Conservation (phyloP, 331 rosid species). For the Stylosanthes scabra region DNA sequence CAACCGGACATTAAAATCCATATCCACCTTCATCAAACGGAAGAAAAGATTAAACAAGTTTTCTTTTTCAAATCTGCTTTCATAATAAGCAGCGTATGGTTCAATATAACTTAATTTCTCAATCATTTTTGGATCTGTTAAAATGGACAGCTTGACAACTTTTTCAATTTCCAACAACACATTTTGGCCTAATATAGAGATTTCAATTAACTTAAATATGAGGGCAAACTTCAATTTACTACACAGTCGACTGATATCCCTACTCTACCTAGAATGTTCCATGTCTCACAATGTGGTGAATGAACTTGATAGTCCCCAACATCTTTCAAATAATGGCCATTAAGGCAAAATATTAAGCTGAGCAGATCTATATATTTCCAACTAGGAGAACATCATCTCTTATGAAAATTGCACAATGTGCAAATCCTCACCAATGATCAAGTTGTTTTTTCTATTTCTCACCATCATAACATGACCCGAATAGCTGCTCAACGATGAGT, state of each 20-base stretch:
- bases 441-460: too few species aligned
- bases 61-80: not conserved
- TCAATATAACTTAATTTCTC: slow-evolving; percentile 14
- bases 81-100: not conserved
- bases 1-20: slow-evolving; percentile 1
- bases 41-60: slow-evolving; percentile 8
- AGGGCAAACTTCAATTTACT: slow-evolving; percentile 10
- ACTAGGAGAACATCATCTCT: not conserved
- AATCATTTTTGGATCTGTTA: slow-evolving; percentile 14
- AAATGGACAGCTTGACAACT: slow-evolving; percentile 5
- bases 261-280: slow-evolving; percentile 13
- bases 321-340: slow-evolving; percentile 35
- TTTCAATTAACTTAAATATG: slow-evolving; percentile 22
- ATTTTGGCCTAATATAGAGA: slow-evolving; percentile 12
- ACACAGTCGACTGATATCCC: slow-evolving; percentile 19
- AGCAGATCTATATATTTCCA: slow-evolving; percentile 2
- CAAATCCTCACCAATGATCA: not conserved
- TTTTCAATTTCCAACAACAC: not conserved
- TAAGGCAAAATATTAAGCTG: slow-evolving; percentile 5
- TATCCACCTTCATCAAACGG: slow-evolving; percentile 23
- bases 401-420: not conserved
- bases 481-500: not conserved
- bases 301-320: slow-evolving; percentile 4
- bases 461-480: not conserved
- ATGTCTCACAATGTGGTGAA: slow-evolving; percentile 4